Evolutionary conservation across 2,329 filamentous ascomycete species (phyloP).

Genomic region (Pseudomassariella vexata): DNA sequence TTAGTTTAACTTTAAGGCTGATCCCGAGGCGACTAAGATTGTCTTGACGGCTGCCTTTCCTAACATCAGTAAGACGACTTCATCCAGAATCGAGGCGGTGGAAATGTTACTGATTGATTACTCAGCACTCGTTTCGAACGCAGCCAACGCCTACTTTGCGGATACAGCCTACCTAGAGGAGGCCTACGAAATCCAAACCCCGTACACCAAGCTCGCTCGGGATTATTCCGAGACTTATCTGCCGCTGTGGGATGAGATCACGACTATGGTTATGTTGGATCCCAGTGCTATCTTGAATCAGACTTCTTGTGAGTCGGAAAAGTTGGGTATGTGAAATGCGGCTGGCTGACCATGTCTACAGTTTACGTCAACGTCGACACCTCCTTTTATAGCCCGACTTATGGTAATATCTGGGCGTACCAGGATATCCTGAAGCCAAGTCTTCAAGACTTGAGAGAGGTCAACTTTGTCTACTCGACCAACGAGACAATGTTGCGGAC

Average conservation of each 20-base stretch:
- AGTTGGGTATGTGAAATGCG: not conserved
- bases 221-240: conserved; percentile 9
- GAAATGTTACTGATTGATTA: not conserved
- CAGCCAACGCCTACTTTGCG: conserved; percentile 9
- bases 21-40: conserved; percentile 44
- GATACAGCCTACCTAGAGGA: conserved; percentile 10
- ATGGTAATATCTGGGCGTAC: conserved; percentile 16
- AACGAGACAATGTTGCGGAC: conserved; percentile 26
- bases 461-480: conserved; percentile 14
- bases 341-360: conserved; percentile 3
- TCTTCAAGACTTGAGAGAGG: conserved; percentile 11
- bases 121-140: conserved; percentile 10
- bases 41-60: conserved; percentile 40
- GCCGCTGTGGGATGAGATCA: conserved; percentile 18
- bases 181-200: conserved; percentile 11
- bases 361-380: conserved; percentile 18
- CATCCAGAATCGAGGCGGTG: not conserved
- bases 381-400: conserved; percentile 13
- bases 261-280: conserved; percentile 13
- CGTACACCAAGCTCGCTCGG: conserved; percentile 12
- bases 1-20: conserved; percentile 44
- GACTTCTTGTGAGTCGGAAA: conserved; percentile 13
- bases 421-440: conserved; percentile 11
- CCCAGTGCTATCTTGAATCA: conserved; percentile 13
- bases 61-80: conserved; percentile 26